Conservation (phyloP, 805 yeast species). For the Clavispora vitiphila region DNA sequence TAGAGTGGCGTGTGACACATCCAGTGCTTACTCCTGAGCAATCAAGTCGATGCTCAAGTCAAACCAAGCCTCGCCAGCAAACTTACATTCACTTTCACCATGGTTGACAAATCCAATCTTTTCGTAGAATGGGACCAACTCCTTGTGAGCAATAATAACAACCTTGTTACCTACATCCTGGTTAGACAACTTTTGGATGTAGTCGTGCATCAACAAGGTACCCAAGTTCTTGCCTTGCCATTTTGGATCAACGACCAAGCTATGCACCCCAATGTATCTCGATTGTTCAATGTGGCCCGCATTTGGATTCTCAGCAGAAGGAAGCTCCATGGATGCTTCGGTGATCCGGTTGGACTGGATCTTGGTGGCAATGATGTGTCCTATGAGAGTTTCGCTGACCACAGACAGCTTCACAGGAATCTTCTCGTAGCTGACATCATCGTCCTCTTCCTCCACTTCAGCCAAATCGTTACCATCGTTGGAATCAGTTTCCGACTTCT, state of each 20-base stretch:
- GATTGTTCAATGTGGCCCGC: constrained; percentile 76
- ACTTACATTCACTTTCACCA: constrained; percentile 58
- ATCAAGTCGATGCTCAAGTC: constrained; percentile 48
- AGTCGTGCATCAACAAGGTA: constrained; percentile 77
- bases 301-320: constrained; percentile 31
- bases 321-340: constrained; percentile 56
- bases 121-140: constrained; percentile 70
- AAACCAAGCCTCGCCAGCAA: constrained; percentile 59
- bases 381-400: constrained; percentile 62
- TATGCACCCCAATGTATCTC: constrained; percentile 72
- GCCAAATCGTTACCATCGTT: constrained; percentile 13
- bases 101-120: constrained; percentile 71
- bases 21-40: constrained; percentile 33
- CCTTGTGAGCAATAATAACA: constrained; percentile 65
- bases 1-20: not conserved
- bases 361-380: constrained; percentile 78
- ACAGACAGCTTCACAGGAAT: constrained; percentile 48
- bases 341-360: constrained; percentile 47
- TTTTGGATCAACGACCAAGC: constrained; percentile 70
- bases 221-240: constrained; percentile 83
- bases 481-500: constrained; percentile 9
- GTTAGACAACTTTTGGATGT: constrained; percentile 81
- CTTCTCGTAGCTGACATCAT: constrained; percentile 27
- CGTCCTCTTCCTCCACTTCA: constrained; percentile 18
- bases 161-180: constrained; percentile 81